Evolutionary conservation across 306 rosid species (phyloP).

Genomic region (Potentilla sterilis): DNA sequence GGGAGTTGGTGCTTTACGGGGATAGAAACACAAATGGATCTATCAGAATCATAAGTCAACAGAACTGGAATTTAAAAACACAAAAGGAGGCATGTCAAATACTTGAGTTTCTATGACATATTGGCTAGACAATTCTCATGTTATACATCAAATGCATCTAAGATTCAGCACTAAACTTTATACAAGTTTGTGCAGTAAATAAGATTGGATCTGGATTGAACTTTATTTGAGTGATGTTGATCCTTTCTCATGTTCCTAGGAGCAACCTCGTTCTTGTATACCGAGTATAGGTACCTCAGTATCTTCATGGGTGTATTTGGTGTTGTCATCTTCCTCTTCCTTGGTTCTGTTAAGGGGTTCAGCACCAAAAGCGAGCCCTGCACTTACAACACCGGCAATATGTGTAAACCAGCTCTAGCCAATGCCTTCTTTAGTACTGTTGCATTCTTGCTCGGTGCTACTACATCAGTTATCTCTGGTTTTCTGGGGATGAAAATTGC

Average conservation of each 20-base stretch:
- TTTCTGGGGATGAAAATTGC: constrained; percentile 77
- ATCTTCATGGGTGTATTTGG: constrained; percentile 56
- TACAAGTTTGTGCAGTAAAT: neutral
- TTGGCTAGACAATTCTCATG: neutral
- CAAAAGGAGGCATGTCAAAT: neutral
- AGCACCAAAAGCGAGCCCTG: constrained; percentile 65
- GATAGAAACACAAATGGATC: neutral
- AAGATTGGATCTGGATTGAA: neutral
- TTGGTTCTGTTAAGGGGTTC: constrained; percentile 72
- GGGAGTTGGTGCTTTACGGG: neutral
- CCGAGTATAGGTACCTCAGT: constrained; percentile 54
- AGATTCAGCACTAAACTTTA: neutral
- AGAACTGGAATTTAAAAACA: neutral
- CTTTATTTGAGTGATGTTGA: constrained; percentile 8
- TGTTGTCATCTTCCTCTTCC: constrained; percentile 52
- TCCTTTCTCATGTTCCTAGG: constrained; percentile 37
- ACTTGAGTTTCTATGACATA: constrained; percentile 2
- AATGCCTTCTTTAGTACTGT: constrained; percentile 54
- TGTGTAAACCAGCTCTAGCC: constrained; percentile 73
- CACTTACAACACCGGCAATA: constrained; percentile 52
- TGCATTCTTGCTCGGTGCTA: constrained; percentile 64
- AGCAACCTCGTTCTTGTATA: constrained; percentile 65
- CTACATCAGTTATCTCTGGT: constrained; percentile 60
- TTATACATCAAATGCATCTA: neutral
- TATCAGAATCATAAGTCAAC: neutral